Percentiles rank a stretch among this genome's conserved stretches.
These are phyloP conservation scores for Alopecurus myosuroides DNA, from an alignment of 176 grass and related monocot genomes.

Conservation along the genomic window DNA sequence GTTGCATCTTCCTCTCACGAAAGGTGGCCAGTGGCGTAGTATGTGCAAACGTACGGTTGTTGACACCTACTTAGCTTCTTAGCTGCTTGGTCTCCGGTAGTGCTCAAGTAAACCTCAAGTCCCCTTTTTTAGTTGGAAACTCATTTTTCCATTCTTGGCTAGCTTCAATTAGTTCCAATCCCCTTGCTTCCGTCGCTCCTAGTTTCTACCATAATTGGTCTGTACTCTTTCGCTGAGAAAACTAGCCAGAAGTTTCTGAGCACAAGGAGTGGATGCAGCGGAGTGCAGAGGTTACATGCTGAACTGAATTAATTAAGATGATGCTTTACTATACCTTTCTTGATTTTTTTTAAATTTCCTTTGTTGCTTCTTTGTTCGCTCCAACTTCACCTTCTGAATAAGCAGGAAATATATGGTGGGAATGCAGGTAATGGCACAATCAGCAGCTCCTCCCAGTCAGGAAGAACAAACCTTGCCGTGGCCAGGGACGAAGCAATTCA, in stretches of 20 bases:
- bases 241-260: too few species aligned
- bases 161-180: neutral
- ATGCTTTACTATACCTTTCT: neutral
- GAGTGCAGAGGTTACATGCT: too few species aligned
- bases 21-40: too few species aligned
- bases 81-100: too few species aligned
- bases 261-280: too few species aligned
- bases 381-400: neutral
- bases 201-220: neutral
- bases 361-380: neutral
- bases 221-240: neutral
- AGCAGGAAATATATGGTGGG: neutral
- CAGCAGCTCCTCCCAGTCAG: neutral
- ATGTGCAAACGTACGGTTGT: too few species aligned
- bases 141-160: neutral
- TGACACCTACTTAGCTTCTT: too few species aligned
- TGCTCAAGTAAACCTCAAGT: neutral
- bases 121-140: neutral
- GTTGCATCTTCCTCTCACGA: neutral
- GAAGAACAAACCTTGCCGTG: neutral
- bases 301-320: neutral
- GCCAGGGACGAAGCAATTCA: conserved; percentile 23
- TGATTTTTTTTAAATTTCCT: neutral
- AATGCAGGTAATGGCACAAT: neutral
- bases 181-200: neutral